Evolutionary conservation across 805 yeast species (phyloP).

Genomic region (Candida oleophila): DNA sequence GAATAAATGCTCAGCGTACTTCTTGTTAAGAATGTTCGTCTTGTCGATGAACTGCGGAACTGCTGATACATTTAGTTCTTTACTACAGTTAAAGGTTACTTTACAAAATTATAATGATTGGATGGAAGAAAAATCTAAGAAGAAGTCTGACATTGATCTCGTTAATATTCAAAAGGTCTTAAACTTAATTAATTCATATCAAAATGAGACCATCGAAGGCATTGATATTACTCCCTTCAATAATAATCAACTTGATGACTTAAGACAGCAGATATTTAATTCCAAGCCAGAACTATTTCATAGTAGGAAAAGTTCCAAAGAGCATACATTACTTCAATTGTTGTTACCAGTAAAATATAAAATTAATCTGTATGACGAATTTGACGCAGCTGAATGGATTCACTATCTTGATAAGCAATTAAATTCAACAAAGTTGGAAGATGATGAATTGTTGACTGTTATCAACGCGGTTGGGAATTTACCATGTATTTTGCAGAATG

Average conservation of each 20-base stretch:
- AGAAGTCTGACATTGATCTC: neutral
- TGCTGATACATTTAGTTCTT: slow-evolving; percentile 17
- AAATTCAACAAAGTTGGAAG: slow-evolving; percentile 9
- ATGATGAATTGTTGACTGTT: slow-evolving; percentile 20
- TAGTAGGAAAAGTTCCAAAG: neutral
- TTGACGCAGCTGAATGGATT: slow-evolving; percentile 19
- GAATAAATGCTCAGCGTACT: slow-evolving; percentile 18
- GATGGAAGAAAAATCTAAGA: neutral
- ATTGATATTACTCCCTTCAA: neutral
- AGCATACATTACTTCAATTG: neutral
- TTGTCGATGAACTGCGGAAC: slow-evolving; percentile 21
- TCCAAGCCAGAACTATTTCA: neutral
- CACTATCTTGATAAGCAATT: slow-evolving; percentile 13
- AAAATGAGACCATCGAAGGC: neutral
- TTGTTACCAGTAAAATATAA: neutral
- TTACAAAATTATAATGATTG: neutral
- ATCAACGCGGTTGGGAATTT: slow-evolving; percentile 41
- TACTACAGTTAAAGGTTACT: slow-evolving; percentile 15
- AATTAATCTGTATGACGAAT: neutral
- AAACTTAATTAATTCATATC: neutral
- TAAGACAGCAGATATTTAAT: neutral
- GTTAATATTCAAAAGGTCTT: slow-evolving; percentile 1
- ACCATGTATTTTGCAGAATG: slow-evolving; percentile 41
- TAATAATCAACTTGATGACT: neutral
- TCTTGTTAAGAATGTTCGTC: slow-evolving; percentile 23